phyloP scores from a whole-genome alignment of 495 filamentous ascomycete species.

The Xanthoparmelia taractica region DNA sequence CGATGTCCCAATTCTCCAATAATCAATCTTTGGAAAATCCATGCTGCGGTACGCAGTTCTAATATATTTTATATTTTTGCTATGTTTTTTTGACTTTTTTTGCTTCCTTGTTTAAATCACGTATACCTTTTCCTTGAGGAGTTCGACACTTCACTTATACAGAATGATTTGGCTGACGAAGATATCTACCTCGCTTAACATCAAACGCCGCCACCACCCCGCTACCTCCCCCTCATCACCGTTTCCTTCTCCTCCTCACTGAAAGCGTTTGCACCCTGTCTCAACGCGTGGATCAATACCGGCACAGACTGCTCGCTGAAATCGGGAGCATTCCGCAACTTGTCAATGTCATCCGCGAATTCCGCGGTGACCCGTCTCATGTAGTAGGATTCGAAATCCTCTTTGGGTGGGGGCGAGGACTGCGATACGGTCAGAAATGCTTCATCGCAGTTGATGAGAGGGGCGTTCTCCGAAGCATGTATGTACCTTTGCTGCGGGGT shows the following conservation, averaged over 20 bases:
- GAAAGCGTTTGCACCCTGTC: slow-evolving; percentile 45
- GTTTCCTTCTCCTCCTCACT: slow-evolving; percentile 29
- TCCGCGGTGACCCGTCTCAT: slow-evolving; percentile 56
- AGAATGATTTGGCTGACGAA: neutral
- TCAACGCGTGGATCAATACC: slow-evolving; percentile 56
- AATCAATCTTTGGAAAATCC: slow-evolving; percentile 51
- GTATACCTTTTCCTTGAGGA: too few species aligned
- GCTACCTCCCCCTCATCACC: neutral
- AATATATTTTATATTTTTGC: slow-evolving; percentile 5
- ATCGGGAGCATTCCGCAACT: slow-evolving; percentile 56
- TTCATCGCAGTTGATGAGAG: neutral
- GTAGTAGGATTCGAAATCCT: slow-evolving; percentile 53
- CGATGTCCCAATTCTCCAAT: slow-evolving; percentile 50
- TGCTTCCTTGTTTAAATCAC: too few species aligned
- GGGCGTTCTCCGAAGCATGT: neutral
- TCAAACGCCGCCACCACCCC: neutral
- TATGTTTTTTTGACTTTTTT: neutral
- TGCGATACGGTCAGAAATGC: neutral
- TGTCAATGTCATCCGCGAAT: slow-evolving; percentile 65
- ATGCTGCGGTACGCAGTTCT: slow-evolving; percentile 1
- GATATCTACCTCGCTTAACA: neutral
- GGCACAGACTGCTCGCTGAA: slow-evolving; percentile 55
- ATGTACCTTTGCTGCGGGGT: neutral
- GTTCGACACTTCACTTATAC: too few species aligned
- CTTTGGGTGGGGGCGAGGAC: neutral